A percentile compares a stretch with the other conserved stretches of the same genome.
Evolutionary conservation across 371 early-diverging fungal species (phyloP).

Genomic region (Mortierella sp.): DNA sequence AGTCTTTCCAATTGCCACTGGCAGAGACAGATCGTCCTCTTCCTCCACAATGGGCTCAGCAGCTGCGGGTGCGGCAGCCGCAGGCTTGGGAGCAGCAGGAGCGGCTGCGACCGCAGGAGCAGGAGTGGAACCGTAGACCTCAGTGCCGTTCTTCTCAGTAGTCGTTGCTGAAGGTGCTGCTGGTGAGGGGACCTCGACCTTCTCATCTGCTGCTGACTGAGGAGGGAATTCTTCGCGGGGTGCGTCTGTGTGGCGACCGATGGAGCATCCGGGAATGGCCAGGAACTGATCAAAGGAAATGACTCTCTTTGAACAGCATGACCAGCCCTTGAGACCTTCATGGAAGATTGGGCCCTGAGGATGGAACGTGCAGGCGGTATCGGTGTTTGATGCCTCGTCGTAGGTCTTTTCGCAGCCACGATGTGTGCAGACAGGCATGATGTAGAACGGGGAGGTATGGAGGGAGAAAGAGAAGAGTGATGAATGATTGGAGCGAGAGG

Average conservation of each 20-base stretch:
- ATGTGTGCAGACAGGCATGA: constrained; percentile 75
- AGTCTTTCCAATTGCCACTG: constrained; percentile 80
- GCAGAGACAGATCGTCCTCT: constrained; percentile 75
- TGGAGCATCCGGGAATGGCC: constrained; percentile 81
- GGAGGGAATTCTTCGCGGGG: constrained; percentile 56
- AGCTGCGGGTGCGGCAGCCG: constrained; percentile 16
- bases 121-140: constrained; percentile 29
- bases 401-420: constrained; percentile 89
- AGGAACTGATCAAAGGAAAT: constrained; percentile 93
- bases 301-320: constrained; percentile 94
- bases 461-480: too few relatives aligned
- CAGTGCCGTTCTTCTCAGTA: constrained; percentile 19
- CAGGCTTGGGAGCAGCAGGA: constrained; percentile 18
- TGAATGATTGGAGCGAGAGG: too few relatives aligned
- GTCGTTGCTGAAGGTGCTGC: constrained; percentile 18
- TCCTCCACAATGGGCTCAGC: constrained; percentile 67
- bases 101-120: constrained; percentile 23
- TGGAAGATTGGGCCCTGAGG: constrained; percentile 92
- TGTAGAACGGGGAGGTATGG: constrained; percentile 1
- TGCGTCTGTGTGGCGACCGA: constrained; percentile 73
- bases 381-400: constrained; percentile 73
- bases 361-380: constrained; percentile 82
- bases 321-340: constrained; percentile 94
- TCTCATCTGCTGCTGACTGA: constrained; percentile 27
- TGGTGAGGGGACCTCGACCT: constrained; percentile 18